Percentiles rank a stretch among this genome's conserved stretches.
Evolutionary conservation across 2,329 filamentous ascomycete species (phyloP).

Genomic region (Beauveria scarabaeidicola): DNA sequence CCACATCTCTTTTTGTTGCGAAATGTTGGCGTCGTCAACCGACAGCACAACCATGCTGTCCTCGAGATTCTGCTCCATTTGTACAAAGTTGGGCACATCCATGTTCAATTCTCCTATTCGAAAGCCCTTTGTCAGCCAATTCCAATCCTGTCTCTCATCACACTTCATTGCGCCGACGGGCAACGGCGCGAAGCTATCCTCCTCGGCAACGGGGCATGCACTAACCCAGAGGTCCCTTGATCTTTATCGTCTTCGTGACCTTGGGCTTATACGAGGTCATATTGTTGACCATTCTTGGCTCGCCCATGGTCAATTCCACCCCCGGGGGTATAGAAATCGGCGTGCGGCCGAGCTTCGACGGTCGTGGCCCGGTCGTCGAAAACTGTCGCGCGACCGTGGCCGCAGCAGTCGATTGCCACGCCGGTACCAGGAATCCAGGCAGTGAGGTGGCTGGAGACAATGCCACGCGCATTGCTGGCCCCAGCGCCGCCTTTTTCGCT

Average conservation of each 20-base stretch:
- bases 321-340: conserved; percentile 74
- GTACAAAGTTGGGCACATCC: conserved; percentile 70
- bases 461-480: conserved; percentile 40
- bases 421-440: conserved; percentile 65
- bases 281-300: conserved; percentile 46
- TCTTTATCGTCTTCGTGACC: conserved; percentile 58
- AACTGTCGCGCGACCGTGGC: conserved; percentile 39
- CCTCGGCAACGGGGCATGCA: conserved; percentile 9
- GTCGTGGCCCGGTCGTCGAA: conserved; percentile 56
- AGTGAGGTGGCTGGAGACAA: conserved; percentile 44
- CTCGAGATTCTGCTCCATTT: conserved; percentile 57
- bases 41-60: conserved; percentile 57
- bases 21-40: conserved; percentile 58
- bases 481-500: conserved; percentile 51
- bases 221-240: conserved; percentile 73
- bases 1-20: conserved; percentile 91
- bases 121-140: conserved; percentile 14
- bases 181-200: neutral
- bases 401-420: conserved; percentile 42
- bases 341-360: conserved; percentile 79
- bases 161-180: neutral
- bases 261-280: conserved; percentile 53
- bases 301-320: conserved; percentile 66
- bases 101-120: conserved; percentile 62
- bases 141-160: neutral